Evolutionary conservation across 2,329 filamentous ascomycete species (phyloP).

Genomic region (Stachybotrys chlorohalonatus): DNA sequence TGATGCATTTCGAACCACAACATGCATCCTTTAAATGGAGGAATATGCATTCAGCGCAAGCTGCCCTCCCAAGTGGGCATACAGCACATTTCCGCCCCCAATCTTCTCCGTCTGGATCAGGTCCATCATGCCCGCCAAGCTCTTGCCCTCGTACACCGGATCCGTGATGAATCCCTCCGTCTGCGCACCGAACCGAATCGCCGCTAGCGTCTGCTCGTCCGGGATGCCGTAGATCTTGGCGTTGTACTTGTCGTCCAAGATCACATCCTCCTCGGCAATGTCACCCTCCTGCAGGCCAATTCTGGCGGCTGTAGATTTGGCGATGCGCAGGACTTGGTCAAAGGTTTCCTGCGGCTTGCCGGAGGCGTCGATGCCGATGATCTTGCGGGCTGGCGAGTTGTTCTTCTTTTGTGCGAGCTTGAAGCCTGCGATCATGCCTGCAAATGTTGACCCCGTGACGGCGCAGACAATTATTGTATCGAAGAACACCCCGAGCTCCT

Average conservation of each 20-base stretch:
- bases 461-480: slow-evolving; percentile 61
- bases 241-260: slow-evolving; percentile 54
- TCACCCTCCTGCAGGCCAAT: slow-evolving; percentile 53
- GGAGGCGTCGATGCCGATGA: slow-evolving; percentile 56
- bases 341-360: slow-evolving; percentile 43
- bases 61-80: slow-evolving; percentile 64
- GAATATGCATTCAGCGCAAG: slow-evolving; percentile 61
- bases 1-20: no score
- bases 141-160: slow-evolving; percentile 71
- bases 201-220: slow-evolving; percentile 54
- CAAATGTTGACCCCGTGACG: slow-evolving; percentile 62
- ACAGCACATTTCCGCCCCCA: slow-evolving; percentile 55
- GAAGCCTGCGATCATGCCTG: slow-evolving; percentile 65
- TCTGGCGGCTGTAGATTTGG: slow-evolving; percentile 50
- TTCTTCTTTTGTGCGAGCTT: slow-evolving; percentile 47
- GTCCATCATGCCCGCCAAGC: slow-evolving; percentile 62
- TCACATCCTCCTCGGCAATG: slow-evolving; percentile 52
- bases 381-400: slow-evolving; percentile 35
- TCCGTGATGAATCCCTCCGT: slow-evolving; percentile 69
- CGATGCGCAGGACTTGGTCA: slow-evolving; percentile 58
- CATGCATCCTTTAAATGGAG: slow-evolving; percentile 4
- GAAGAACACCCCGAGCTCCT: slow-evolving; percentile 52
- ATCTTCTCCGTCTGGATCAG: slow-evolving; percentile 56
- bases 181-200: slow-evolving; percentile 57
- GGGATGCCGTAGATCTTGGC: slow-evolving; percentile 60